Conservation (phyloP, 345 rosid genomes). For the Rhodamnia argentea region DNA sequence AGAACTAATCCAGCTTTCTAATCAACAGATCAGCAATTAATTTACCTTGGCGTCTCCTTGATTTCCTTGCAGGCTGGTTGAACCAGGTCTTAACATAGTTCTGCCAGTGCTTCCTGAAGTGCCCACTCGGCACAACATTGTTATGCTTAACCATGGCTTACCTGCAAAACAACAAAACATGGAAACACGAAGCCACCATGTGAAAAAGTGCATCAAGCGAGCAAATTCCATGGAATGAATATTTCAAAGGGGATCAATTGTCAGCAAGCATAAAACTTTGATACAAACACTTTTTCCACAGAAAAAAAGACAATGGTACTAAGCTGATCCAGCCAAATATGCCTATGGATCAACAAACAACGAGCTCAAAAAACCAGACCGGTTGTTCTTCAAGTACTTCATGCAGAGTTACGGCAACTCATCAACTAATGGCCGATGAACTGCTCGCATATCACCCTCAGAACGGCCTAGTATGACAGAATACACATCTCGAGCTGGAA, state of each 20-base stretch:
- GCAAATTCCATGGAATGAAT: neutral
- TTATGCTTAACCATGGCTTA: conserved; percentile 64
- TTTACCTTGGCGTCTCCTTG: conserved; percentile 50
- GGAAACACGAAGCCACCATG: neutral
- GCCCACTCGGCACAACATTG: conserved; percentile 59
- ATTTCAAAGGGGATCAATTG: neutral
- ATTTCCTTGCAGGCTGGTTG: conserved; percentile 77
- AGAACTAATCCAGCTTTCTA: neutral
- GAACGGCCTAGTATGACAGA: neutral
- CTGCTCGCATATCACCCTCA: neutral
- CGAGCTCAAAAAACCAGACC: neutral
- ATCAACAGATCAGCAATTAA: neutral
- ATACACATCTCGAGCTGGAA: neutral
- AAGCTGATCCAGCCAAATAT: neutral
- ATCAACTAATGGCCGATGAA: neutral
- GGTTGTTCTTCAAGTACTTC: neutral
- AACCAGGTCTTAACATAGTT: conserved; percentile 84
- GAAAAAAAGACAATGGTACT: neutral
- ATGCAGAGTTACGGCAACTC: neutral
- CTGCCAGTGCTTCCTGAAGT: conserved; percentile 85
- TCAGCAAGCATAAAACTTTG: neutral
- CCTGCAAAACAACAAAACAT: conserved; percentile 8
- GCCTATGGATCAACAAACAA: neutral
- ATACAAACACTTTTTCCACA: neutral
- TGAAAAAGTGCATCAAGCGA: neutral